Base-by-base conservation (phyloP, 768 basidiomycete species). In the Leccinum boreale region DNA sequence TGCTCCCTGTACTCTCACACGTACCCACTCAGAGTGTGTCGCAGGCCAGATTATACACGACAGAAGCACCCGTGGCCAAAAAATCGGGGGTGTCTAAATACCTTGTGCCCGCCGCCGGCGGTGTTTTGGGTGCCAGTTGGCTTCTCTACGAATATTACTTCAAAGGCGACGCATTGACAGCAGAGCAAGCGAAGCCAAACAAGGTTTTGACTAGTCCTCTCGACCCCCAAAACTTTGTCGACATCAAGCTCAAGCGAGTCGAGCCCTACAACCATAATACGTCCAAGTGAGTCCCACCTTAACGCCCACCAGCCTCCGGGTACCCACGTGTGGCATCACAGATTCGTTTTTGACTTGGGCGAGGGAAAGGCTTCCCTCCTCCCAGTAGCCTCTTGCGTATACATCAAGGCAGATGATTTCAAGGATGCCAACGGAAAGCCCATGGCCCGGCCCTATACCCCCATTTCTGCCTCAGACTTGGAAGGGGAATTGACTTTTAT, bases 221-320 rank as follows among this genome's bases (percentile, higher is more conserved):
- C 24, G 87, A 90, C 69, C 83, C 90, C 8, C 75, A 90, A 57
- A 84, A 86, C 62, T 92, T 87, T 67, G 73, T 85, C 51, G 85
- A 92, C 70, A 88, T 97, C 74, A 86, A 85, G 70, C 84, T 98
- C 66, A 89, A 89, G 72, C 84, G 85, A 67, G 72, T 92, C 58
- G 76, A 85, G 58, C 87, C 87, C 0, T 97, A 96, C 80, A 98
- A 97, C 82, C 89, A 98, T 82, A 97, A 98, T 75, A 89, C 93
- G 14, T 79, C 91, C 31, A 84, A 81, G 85, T 94, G 62, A 56
- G 80, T 72, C 52, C 23, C 39, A 23, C 15, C 26, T 26, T 24
- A n/a, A 48, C 14, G 6, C 55, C 19, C 15, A 26, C n/a, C 19
- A 10, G 33, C 33, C 24, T 33, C 12, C 49, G 23, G 4, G 14